phyloP scores from a whole-genome alignment of 2,329 filamentous ascomycete species.

The Harringtonia lauricola region DNA sequence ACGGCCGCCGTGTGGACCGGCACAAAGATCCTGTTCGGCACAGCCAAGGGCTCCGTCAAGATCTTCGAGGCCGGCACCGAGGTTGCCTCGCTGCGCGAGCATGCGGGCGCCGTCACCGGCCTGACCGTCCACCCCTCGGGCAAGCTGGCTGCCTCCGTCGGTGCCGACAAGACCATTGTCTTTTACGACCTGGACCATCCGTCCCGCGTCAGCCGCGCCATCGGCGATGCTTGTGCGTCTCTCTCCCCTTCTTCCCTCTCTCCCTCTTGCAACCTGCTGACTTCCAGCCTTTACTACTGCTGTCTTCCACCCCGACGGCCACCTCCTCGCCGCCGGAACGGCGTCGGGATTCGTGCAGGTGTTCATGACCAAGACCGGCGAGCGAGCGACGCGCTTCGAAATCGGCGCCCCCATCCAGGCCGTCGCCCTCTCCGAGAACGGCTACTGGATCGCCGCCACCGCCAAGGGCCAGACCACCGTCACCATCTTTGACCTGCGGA shows the following conservation, averaged over 20 bases:
- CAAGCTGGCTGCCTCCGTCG: conserved; percentile 74
- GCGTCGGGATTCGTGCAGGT: conserved; percentile 72
- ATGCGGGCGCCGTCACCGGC: conserved; percentile 70
- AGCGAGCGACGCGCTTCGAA: conserved; percentile 63
- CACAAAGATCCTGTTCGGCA: conserved; percentile 59
- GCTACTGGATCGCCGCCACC: conserved; percentile 84
- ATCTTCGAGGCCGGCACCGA: conserved; percentile 64
- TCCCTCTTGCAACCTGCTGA: not conserved
- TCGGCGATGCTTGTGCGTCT: conserved; percentile 64
- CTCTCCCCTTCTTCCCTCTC: not conserved
- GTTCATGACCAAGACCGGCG: conserved; percentile 74
- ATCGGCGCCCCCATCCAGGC: conserved; percentile 60
- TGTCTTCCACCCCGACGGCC: conserved; percentile 93
- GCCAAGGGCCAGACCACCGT: conserved; percentile 68
- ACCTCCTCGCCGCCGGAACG: conserved; percentile 81
- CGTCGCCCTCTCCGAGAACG: conserved; percentile 88
- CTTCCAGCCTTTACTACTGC: conserved; percentile 58
- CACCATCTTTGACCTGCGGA: conserved; percentile 85
- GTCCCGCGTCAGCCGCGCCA: conserved; percentile 65
- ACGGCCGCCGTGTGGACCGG: conserved; percentile 56
- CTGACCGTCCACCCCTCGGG: conserved; percentile 75
- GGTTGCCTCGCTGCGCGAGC: conserved; percentile 60
- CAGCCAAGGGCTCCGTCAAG: conserved; percentile 67
- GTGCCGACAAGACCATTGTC: conserved; percentile 83
- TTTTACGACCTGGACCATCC: conserved; percentile 69